Base-by-base conservation (phyloP, 2,329 filamentous ascomycete species). In the Claviceps pazoutovae region DNA sequence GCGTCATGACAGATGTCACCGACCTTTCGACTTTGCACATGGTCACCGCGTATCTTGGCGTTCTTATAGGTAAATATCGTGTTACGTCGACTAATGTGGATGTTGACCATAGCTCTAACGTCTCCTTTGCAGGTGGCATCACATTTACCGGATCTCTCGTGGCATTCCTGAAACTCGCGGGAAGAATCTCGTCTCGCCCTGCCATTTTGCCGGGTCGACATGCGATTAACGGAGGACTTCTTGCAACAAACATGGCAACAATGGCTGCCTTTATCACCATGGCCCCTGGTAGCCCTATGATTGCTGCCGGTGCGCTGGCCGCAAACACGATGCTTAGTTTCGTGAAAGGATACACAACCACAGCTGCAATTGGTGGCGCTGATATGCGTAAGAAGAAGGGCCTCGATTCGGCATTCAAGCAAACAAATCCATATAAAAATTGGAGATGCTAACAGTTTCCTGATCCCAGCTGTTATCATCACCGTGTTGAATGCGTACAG, bases 131-230 rank as follows among this genome's bases (percentile, higher is more conserved):
- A 75, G 74, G 78, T 57, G 89, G 89, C 51, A 82, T 95, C 37
- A 95, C 89, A 0, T 95, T 95, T 62, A 95, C 88, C 0, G 89
- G 89, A 2, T 93, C 87, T 2, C 83, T 95, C 49, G 86, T 95
- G 0, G 89, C 89, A 0, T 95, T 94, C 68, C 66, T 94, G 62
- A 95, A 95, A 66, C 79, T 95, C 1, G 83, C 86, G 1, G 88
- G 87, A 2, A 82, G 74, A 55, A 89, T 95, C 82, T 84, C 84
- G 0, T 94, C 88, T 0, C 81, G 78, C 50, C 88, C 89, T 0
- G 77, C 82, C 7, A 73, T 79, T 5, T 72, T 95, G 0, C 86
- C 82, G 5, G 88, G 86, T 1, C 76, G 85, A 1, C 88, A 95
- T 61, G 57, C 83, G 3, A 71, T 94, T 59, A 95, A 95, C 62